A percentile compares a stretch with the other conserved stretches of the same genome.
These are phyloP conservation scores for Leccinum huronense DNA, from an alignment of 1,284 basidiomycete genomes.

Conservation along the genomic window DNA sequence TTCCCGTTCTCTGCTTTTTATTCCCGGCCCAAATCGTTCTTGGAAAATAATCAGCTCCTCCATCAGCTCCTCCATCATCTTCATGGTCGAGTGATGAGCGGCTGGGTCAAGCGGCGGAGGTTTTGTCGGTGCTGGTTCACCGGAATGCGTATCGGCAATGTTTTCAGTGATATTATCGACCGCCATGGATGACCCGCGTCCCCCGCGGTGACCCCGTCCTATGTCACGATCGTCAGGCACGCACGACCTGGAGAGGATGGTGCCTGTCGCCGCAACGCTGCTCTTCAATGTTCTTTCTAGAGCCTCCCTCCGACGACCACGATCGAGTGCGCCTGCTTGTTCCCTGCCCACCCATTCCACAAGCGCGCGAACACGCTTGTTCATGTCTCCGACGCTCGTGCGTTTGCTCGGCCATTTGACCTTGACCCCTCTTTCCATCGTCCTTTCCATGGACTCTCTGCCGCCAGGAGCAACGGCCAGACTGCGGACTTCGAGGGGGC, in stretches of 20 bases:
- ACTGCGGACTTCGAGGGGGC: constrained; percentile 71
- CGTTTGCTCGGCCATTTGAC: constrained; percentile 94
- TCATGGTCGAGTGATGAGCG: constrained; percentile 52
- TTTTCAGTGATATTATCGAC: constrained; percentile 21
- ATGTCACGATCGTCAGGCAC: constrained; percentile 20
- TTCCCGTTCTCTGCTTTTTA: constrained; percentile 58
- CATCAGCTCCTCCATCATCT: constrained; percentile 86
- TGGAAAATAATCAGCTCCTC: constrained; percentile 85
- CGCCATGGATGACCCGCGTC: constrained; percentile 28
- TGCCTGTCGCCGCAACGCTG: constrained; percentile 11
- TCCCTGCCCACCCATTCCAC: constrained; percentile 91
- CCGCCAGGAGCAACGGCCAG: constrained; percentile 41
- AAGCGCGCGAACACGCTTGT: constrained; percentile 88
- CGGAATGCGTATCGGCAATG: constrained; percentile 5
- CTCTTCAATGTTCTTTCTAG: constrained; percentile 57
- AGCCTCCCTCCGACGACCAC: constrained; percentile 65
- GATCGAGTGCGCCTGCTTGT: constrained; percentile 74
- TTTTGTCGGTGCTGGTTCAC: constrained; percentile 15
- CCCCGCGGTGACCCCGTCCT: constrained; percentile 16
- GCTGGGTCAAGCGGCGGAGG: constrained; percentile 9
- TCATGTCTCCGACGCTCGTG: constrained; percentile 95
- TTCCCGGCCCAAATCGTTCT: constrained; percentile 72
- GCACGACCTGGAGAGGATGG: constrained; percentile 9
- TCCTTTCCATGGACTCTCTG: constrained; percentile 49
- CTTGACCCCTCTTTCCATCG: constrained; percentile 84